Evolutionary conservation across 768 basidiomycete species (phyloP).

Genomic region (Brasilioporus rufonigricans): DNA sequence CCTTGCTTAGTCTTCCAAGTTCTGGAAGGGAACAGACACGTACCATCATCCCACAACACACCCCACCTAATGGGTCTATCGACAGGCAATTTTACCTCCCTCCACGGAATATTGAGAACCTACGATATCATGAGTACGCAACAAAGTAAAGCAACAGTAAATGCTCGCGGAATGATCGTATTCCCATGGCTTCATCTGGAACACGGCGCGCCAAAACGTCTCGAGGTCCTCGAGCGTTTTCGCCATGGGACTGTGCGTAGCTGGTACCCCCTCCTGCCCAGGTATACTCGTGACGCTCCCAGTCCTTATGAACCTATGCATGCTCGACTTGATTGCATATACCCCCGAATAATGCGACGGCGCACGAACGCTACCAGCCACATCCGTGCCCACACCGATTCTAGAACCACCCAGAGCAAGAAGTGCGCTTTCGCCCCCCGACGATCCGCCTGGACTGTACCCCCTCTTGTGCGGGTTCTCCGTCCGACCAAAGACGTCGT

Average conservation of each 20-base stretch:
- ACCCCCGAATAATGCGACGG: conserved; percentile 68
- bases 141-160: not conserved
- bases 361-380: conserved; percentile 65
- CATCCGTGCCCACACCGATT: conserved; percentile 66
- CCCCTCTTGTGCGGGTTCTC: conserved; percentile 58
- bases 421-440: conserved; percentile 65
- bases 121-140: conserved; percentile 6
- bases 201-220: conserved; percentile 63
- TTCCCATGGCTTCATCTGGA: conserved; percentile 61
- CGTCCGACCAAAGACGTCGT: conserved; percentile 58
- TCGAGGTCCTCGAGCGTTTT: conserved; percentile 58
- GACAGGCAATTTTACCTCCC: conserved; percentile 39
- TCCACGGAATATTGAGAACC: conserved; percentile 37
- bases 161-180: conserved; percentile 52
- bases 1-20: not conserved
- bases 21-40: not conserved
- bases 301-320: conserved; percentile 53
- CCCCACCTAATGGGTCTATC: conserved; percentile 59
- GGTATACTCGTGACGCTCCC: conserved; percentile 46
- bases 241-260: conserved; percentile 60
- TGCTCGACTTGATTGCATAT: conserved; percentile 57
- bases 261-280: conserved; percentile 57
- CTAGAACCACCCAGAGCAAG: conserved; percentile 59
- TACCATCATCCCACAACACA: conserved; percentile 63
- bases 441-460: conserved; percentile 62